phyloP scores from a whole-genome alignment of 2,329 filamentous ascomycete species.

The Westerdykella sp. region DNA sequence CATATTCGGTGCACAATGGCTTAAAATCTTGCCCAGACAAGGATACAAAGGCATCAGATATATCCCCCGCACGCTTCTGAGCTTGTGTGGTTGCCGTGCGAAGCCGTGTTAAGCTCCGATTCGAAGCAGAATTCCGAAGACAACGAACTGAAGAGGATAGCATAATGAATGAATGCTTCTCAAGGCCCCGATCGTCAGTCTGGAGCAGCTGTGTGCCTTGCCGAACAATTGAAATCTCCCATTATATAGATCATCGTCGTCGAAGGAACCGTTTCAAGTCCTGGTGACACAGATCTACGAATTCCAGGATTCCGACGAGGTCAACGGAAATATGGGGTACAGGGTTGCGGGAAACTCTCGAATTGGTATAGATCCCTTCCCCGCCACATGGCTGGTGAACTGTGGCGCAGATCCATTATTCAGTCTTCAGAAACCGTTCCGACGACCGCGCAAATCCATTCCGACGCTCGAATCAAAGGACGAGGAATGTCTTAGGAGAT shows the following conservation, averaged over 20 bases:
- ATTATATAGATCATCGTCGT: conserved; percentile 5
- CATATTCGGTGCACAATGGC: conserved; percentile 43
- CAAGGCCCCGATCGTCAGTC: conserved; percentile 1
- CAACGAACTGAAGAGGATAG: conserved; percentile 18
- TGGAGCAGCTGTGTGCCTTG: neutral
- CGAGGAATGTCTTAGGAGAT: neutral
- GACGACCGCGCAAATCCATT: conserved; percentile 1
- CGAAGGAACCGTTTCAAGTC: conserved; percentile 10
- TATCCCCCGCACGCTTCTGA: conserved; percentile 45
- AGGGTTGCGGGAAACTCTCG: conserved; percentile 6
- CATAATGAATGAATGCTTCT: conserved; percentile 16
- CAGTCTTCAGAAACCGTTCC: conserved; percentile 8
- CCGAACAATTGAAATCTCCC: neutral
- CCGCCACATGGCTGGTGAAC: neutral
- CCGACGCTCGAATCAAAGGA: neutral
- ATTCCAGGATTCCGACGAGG: neutral
- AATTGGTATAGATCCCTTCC: conserved; percentile 12
- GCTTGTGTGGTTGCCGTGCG: conserved; percentile 27
- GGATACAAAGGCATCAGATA: conserved; percentile 47
- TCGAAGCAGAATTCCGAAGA: conserved; percentile 17
- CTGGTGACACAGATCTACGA: conserved; percentile 6
- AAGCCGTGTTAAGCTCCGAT: conserved; percentile 15
- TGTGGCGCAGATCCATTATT: neutral
- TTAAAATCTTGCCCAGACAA: conserved; percentile 43
- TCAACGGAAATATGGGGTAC: neutral